Evolutionary conservation across 805 yeast genomes (phyloP).

Genomic region (Hanseniaspora pseudoguilliermondii): DNA sequence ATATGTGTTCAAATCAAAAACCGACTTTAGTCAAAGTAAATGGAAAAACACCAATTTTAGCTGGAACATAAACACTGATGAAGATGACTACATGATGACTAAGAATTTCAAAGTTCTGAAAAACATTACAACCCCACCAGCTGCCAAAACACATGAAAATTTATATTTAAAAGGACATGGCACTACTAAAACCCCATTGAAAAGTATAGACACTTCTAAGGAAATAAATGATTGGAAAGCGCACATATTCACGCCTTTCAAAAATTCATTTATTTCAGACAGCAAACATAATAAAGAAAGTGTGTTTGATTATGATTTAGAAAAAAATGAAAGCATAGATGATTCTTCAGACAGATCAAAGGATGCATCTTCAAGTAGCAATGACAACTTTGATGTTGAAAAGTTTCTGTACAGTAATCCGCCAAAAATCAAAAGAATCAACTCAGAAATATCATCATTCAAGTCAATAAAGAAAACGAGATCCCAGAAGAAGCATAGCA

Average conservation of each 20-base stretch:
- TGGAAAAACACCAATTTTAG: neutral
- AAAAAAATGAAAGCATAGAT: neutral
- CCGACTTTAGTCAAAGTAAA: neutral
- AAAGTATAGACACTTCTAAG: neutral
- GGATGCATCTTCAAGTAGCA: neutral
- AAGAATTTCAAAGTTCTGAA: neutral
- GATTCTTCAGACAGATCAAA: neutral
- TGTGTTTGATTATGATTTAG: neutral
- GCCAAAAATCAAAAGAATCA: slow-evolving; percentile 21
- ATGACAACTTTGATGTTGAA: slow-evolving; percentile 13
- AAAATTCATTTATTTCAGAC: neutral
- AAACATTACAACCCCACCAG: neutral
- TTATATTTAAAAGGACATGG: neutral
- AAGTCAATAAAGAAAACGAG: neutral
- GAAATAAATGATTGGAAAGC: neutral
- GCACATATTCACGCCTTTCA: neutral
- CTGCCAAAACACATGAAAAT: neutral
- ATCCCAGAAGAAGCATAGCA: neutral
- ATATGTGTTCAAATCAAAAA: neutral
- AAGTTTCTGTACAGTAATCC: slow-evolving; percentile 21
- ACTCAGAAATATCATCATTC: slow-evolving; percentile 17
- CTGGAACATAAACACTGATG: neutral
- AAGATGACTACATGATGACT: neutral
- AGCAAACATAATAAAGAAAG: neutral
- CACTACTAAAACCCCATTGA: neutral